Conservation (phyloP, 225 moss, liverwort and hornwort genomes). For the Lunularia cruciata region DNA sequence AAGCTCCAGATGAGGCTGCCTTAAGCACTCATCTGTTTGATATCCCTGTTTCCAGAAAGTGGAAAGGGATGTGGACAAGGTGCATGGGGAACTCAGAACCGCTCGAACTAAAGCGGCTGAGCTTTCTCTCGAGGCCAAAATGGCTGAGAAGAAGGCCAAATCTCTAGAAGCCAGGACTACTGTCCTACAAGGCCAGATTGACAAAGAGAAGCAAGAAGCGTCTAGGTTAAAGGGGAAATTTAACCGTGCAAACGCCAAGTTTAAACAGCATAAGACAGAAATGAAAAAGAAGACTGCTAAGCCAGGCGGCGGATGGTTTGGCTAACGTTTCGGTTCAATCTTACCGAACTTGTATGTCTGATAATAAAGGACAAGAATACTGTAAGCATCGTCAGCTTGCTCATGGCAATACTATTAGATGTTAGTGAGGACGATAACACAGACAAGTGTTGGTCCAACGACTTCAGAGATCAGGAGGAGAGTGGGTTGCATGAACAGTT, state of each 20-base stretch:
- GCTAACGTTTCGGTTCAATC: conserved; percentile 12
- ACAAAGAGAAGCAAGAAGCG: conserved; percentile 31
- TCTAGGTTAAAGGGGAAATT: conserved; percentile 32
- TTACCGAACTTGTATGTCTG: not conserved
- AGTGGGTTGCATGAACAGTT: too few species aligned
- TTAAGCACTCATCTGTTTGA: conserved; percentile 18
- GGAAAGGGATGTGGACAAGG: conserved; percentile 47
- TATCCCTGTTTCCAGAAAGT: conserved; percentile 34
- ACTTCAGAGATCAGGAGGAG: too few species aligned
- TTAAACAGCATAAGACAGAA: conserved; percentile 41
- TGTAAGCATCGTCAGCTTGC: too few species aligned
- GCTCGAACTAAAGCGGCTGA: conserved; percentile 45
- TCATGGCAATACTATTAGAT: too few species aligned
- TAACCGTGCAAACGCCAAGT: conserved; percentile 33
- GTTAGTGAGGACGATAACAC: too few species aligned
- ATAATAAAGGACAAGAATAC: too few species aligned
- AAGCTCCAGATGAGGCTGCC: conserved; percentile 8
- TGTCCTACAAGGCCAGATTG: conserved; percentile 33
- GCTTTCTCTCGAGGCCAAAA: conserved; percentile 46
- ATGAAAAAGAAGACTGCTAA: conserved; percentile 33
- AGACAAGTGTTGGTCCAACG: too few species aligned
- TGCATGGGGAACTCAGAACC: conserved; percentile 46
- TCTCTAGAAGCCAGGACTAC: conserved; percentile 36
- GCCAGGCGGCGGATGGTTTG: conserved; percentile 19
- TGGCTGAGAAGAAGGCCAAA: conserved; percentile 45